A percentile compares a stretch with the other conserved stretches of the same genome.
phyloP scores from a whole-genome alignment of 345 rosid genomes.

The Toxicodendron radicans region DNA sequence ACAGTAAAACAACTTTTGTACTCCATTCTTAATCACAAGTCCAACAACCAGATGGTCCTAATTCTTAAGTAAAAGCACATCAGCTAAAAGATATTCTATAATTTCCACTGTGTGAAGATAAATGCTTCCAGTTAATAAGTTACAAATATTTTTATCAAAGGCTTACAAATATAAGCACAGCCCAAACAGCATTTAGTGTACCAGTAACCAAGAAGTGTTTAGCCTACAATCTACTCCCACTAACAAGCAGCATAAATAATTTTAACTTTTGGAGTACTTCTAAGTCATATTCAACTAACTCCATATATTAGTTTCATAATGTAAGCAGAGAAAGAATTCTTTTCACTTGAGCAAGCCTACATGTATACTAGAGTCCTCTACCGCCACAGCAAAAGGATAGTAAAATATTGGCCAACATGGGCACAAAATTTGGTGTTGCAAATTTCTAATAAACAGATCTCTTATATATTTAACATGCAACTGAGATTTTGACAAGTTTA shows the following conservation, averaged over 20 bases:
- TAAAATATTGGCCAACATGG: neutral
- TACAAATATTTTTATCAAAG: too few relatives aligned
- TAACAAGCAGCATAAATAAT: neutral
- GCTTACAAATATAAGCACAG: too few relatives aligned
- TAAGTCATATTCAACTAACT: neutral
- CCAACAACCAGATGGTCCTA: too few relatives aligned
- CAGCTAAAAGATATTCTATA: too few relatives aligned
- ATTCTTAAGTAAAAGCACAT: too few relatives aligned
- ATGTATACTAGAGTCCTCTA: neutral
- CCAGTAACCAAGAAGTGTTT: too few relatives aligned
- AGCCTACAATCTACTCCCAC: too few relatives aligned
- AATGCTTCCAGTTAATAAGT: too few relatives aligned
- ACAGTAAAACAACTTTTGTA: too few relatives aligned
- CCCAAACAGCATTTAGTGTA: too few relatives aligned
- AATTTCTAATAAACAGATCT: slow-evolving; percentile 4
- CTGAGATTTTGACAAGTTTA: neutral
- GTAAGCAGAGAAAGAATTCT: neutral
- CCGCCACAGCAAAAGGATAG: neutral
- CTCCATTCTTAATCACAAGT: too few relatives aligned
- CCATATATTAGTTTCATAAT: neutral
- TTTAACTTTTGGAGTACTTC: neutral
- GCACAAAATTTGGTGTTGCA: neutral
- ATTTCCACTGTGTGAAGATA: too few relatives aligned
- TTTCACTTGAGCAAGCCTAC: neutral
- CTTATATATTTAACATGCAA: slow-evolving; percentile 7